A percentile compares a stretch with the other conserved stretches of the same genome.
Conservation (phyloP, 2,329 filamentous ascomycete genomes). For the Daldinia eschscholtzii region DNA sequence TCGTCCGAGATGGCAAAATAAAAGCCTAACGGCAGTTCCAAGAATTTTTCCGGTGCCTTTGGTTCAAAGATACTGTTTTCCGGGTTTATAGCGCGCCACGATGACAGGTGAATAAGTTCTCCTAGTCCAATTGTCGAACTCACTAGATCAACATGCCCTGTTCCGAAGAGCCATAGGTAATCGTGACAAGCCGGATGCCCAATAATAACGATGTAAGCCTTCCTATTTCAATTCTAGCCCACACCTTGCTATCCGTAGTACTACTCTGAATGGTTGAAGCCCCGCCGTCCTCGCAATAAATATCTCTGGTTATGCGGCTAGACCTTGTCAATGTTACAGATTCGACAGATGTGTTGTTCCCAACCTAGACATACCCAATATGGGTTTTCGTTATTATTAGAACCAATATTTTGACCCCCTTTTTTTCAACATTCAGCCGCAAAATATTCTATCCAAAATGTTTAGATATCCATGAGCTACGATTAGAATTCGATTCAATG, state of each 20-base stretch:
- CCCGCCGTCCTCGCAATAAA: slow-evolving; percentile 12
- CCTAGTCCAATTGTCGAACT: slow-evolving; percentile 18
- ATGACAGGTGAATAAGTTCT: slow-evolving; percentile 8
- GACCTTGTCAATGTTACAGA: slow-evolving; percentile 15
- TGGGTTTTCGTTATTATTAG: slow-evolving; percentile 29
- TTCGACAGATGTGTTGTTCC: slow-evolving; percentile 10
- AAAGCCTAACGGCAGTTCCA: background rate
- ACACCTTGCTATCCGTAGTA: slow-evolving; percentile 9
- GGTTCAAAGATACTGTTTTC: background rate
- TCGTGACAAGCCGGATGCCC: slow-evolving; percentile 12
- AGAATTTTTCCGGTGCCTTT: background rate
- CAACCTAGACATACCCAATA: slow-evolving; percentile 17
- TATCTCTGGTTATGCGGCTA: slow-evolving; percentile 9
- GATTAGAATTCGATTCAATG: slow-evolving; percentile 21
- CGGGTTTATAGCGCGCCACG: slow-evolving; percentile 26
- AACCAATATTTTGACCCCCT: slow-evolving; percentile 16
- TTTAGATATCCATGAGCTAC: slow-evolving; percentile 21
- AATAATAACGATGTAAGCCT: slow-evolving; percentile 17
- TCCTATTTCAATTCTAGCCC: slow-evolving; percentile 12
- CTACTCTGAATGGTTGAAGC: slow-evolving; percentile 18
- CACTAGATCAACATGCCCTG: slow-evolving; percentile 6
- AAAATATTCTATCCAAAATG: slow-evolving; percentile 22
- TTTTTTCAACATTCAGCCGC: slow-evolving; percentile 25
- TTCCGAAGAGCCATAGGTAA: slow-evolving; percentile 12
- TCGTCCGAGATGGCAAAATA: slow-evolving; percentile 19